phyloP scores from a whole-genome alignment of 306 rosid species.

The Vigna nakashimae region DNA sequence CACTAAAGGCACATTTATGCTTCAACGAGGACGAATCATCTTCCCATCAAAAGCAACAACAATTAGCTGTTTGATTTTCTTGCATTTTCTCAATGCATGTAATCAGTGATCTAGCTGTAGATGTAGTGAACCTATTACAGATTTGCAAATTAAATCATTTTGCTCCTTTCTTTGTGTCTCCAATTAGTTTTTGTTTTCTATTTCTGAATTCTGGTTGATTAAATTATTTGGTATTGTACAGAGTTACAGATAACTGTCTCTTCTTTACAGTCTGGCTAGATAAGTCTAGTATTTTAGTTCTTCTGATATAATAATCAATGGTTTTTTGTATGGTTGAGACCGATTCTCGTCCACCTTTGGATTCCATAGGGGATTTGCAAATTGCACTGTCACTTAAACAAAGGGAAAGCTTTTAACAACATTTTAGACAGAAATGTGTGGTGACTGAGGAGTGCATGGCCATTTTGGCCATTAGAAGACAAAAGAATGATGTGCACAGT shows the following conservation, averaged over 20 bases:
- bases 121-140: conserved; percentile 47
- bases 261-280: conserved; percentile 59
- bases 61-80: conserved; percentile 72
- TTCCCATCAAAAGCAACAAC: conserved; percentile 73
- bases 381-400: not conserved
- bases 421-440: conserved; percentile 29
- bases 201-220: conserved; percentile 33
- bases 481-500: conserved; percentile 23
- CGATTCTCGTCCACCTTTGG: conserved; percentile 38
- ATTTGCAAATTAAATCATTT: conserved; percentile 41
- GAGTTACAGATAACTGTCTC: conserved; percentile 41
- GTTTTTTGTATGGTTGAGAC: conserved; percentile 27
- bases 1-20: conserved; percentile 62
- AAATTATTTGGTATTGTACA: conserved; percentile 45
- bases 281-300: conserved; percentile 9
- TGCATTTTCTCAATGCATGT: conserved; percentile 47
- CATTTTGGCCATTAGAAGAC: conserved; percentile 41
- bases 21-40: conserved; percentile 83
- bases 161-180: conserved; percentile 10
- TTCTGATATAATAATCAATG: not conserved
- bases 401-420: not conserved
- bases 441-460: conserved; percentile 13
- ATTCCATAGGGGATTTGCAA: conserved; percentile 21
- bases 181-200: not conserved
- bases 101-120: conserved; percentile 50